Percentiles rank a stretch among this genome's conserved stretches.
Conservation (phyloP, 2,329 filamentous ascomycete species). For the Talaromyces verruculosus region DNA sequence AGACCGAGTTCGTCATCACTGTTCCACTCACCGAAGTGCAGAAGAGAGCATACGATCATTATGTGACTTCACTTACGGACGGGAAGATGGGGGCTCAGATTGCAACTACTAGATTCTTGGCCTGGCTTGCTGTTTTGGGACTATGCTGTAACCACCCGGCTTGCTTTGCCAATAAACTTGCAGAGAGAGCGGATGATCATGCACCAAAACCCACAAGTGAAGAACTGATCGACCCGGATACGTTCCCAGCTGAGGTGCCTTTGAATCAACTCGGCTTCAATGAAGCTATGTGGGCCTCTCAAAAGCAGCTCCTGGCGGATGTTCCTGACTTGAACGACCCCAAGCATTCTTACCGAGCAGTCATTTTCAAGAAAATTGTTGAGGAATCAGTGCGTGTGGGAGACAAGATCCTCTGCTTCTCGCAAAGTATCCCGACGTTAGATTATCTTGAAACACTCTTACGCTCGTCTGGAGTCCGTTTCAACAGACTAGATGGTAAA, state of each 20-base stretch:
- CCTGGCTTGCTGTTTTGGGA: conserved; percentile 55
- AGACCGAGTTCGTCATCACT: conserved; percentile 78
- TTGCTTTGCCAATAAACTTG: conserved; percentile 53
- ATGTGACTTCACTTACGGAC: conserved; percentile 44
- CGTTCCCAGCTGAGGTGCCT: conserved; percentile 25
- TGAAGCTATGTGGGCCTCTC: conserved; percentile 35
- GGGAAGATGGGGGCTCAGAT: conserved; percentile 28
- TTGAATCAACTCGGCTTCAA: conserved; percentile 43
- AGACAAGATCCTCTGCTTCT: conserved; percentile 82
- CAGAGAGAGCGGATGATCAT: conserved; percentile 36
- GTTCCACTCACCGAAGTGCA: conserved; percentile 70
- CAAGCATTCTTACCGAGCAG: conserved; percentile 65
- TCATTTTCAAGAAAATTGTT: conserved; percentile 68
- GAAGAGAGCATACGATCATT: conserved; percentile 59
- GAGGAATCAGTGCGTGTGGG: conserved; percentile 58
- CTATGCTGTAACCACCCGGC: conserved; percentile 61
- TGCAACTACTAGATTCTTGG: conserved; percentile 50
- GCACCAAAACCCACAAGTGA: conserved; percentile 22
- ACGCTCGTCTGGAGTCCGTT: conserved; percentile 46
- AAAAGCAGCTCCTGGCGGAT: conserved; percentile 32
- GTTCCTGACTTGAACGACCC: conserved; percentile 44
- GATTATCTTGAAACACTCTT: conserved; percentile 66
- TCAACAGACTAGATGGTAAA: conserved; percentile 66
- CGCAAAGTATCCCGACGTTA: conserved; percentile 68
- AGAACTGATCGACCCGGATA: conserved; percentile 25